These are phyloP conservation scores for Euphorbia tirucalli DNA, from an alignment of 345 rosid species.

Conservation along the genomic window DNA sequence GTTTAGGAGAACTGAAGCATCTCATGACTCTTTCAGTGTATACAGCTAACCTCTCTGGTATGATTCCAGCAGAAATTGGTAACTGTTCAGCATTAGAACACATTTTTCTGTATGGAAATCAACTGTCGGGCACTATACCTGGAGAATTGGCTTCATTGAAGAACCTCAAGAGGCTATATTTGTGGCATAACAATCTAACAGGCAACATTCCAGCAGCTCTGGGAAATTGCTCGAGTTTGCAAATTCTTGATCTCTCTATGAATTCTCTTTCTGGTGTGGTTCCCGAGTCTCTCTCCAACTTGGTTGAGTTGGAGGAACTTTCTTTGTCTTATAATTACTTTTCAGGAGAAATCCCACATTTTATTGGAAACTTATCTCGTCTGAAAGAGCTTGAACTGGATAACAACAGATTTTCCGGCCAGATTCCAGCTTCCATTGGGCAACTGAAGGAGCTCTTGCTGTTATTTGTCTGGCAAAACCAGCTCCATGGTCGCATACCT, in stretches of 20 bases:
- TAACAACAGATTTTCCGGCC: constrained; percentile 50
- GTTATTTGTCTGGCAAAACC: constrained; percentile 71
- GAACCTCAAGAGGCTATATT: constrained; percentile 47
- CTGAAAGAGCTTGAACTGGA: constrained; percentile 66
- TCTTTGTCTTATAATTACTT: constrained; percentile 52
- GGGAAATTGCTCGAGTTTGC: constrained; percentile 44
- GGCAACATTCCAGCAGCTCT: constrained; percentile 50
- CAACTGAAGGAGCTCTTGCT: constrained; percentile 50
- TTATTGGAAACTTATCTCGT: constrained; percentile 41
- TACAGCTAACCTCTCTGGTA: constrained; percentile 56
- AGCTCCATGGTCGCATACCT: constrained; percentile 59
- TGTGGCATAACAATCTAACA: constrained; percentile 61
- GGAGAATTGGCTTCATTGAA: constrained; percentile 42
- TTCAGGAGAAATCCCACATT: constrained; percentile 49
- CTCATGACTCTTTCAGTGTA: constrained; percentile 59
- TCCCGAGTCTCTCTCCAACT: constrained; percentile 43
- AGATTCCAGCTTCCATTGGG: constrained; percentile 55
- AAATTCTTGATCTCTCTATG: constrained; percentile 57
- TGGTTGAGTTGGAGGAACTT: constrained; percentile 52
- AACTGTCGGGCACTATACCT: constrained; percentile 54
- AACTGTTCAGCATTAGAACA: constrained; percentile 54
- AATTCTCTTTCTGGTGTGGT: constrained; percentile 47
- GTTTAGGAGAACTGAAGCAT: constrained; percentile 52
- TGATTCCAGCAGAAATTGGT: constrained; percentile 52
- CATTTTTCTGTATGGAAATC: constrained; percentile 58